Evolutionary conservation across 106 monocot genomes (phyloP), one percentile per base, ranked within the genome.

Genomic region (Cymbidium sinense): DNA sequence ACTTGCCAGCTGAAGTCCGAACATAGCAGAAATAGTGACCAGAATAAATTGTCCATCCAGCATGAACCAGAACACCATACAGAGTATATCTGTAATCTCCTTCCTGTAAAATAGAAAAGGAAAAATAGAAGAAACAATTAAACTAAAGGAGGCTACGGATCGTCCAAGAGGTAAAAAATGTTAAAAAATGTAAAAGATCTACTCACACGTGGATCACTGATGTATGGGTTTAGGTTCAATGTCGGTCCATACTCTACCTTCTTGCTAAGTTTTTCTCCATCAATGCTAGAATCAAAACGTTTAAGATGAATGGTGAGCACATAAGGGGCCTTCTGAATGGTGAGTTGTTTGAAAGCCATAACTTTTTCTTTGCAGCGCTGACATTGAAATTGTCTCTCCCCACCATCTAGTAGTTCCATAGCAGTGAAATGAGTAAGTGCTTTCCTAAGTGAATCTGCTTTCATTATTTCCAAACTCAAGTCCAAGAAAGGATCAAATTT

Each of bases 231-330:
- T 67, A 99, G 77, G 76, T 99, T 81, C 80, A 99, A 77, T 55
- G 82, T 77, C 23, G 92, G 84, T 23, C 80, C 86, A 81, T 91
- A 99, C 18, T 81, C 64, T 19, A 99, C 89, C 69, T 77, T 95
- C 76, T 86, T 95, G 77, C 89, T 90, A 70, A 99, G 95, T 81
- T 99, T 99, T 64, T 91, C 87, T 31, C 90, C 87, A 87, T 81
- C 80, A 35, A 83, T 76, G 77, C 77, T 52, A 54, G 86, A 82
- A 79, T 83, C 83, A 89, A 99, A 99, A 33, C 99, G 88, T 69
- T 99, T 99, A 1, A 99, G 87, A 89, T 99, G 99, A 83, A 99
- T 87, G 20, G 93, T 84, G 27, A 99, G 92, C 35, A 99, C 99
- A 88, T 89, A 84, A 41, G 99, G 99, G 4, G 90, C 87, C 78